Conservation (phyloP, 352 stramenopile species). For the Phytophthora kernoviae region DNA sequence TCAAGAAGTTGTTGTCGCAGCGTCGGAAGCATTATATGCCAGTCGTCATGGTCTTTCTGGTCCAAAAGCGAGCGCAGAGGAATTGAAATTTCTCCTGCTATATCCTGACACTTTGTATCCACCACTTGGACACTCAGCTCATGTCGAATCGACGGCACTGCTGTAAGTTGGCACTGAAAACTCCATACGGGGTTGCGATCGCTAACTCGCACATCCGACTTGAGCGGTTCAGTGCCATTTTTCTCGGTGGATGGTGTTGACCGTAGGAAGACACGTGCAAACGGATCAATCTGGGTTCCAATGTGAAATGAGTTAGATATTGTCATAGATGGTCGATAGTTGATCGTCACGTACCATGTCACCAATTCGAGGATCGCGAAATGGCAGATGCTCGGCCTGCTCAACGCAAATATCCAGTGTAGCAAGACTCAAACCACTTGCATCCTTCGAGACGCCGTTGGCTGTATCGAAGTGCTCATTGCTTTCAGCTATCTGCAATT, state of each 20-base stretch:
- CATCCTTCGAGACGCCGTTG: conserved; percentile 33
- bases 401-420: conserved; percentile 46
- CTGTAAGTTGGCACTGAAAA: conserved; percentile 30
- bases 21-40: conserved; percentile 60
- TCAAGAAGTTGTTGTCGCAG: conserved; percentile 68
- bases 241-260: conserved; percentile 9
- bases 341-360: conserved; percentile 40
- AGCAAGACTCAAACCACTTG: conserved; percentile 37
- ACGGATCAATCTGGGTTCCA: conserved; percentile 52
- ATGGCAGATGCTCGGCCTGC: conserved; percentile 54
- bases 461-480: conserved; percentile 38
- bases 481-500: conserved; percentile 16
- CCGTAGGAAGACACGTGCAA: conserved; percentile 51
- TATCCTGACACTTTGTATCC: conserved; percentile 47
- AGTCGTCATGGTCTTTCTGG: conserved; percentile 65
- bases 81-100: conserved; percentile 54
- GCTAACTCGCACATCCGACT: conserved; percentile 47
- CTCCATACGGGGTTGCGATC: conserved; percentile 58
- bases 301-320: not conserved
- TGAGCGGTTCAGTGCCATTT: conserved; percentile 6
- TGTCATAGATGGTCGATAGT: too few species aligned
- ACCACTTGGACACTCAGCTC: conserved; percentile 61
- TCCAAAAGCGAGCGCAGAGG: conserved; percentile 57
- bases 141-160: conserved; percentile 42
- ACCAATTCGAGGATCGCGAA: conserved; percentile 44